These are phyloP conservation scores for Irpex sp. DNA, from an alignment of 1,284 basidiomycete species.

Conservation along the genomic window DNA sequence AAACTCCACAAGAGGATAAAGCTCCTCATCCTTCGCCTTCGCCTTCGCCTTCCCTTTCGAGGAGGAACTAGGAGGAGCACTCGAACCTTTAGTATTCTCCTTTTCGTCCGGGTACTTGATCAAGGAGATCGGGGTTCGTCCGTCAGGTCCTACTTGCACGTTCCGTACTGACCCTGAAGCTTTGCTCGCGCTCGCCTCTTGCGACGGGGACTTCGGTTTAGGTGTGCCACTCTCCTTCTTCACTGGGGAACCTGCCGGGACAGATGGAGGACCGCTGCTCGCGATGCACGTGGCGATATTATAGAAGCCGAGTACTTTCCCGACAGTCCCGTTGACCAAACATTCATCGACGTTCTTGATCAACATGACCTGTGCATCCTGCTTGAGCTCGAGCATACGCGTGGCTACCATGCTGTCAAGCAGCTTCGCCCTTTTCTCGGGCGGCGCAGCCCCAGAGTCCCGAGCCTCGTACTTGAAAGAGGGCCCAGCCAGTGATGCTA, in stretches of 20 bases:
- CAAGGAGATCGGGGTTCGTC: slow-evolving; percentile 24
- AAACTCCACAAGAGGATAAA: slow-evolving; percentile 80
- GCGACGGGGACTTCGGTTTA: slow-evolving; percentile 20
- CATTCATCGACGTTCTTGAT: slow-evolving; percentile 56
- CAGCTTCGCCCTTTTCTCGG: slow-evolving; percentile 30
- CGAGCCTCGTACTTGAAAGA: slow-evolving; percentile 32
- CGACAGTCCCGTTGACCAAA: slow-evolving; percentile 35
- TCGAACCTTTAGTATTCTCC: slow-evolving; percentile 20
- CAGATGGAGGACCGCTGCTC: slow-evolving; percentile 10
- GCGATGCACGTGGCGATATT: slow-evolving; percentile 19
- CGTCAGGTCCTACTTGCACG: slow-evolving; percentile 32
- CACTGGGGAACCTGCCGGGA: background rate
- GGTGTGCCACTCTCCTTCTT: slow-evolving; percentile 7
- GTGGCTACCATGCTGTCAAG: slow-evolving; percentile 34
- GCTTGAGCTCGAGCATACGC: slow-evolving; percentile 33
- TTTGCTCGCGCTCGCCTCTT: slow-evolving; percentile 12
- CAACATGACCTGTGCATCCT: slow-evolving; percentile 70
- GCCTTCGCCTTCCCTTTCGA: slow-evolving; percentile 29
- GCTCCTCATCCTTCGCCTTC: slow-evolving; percentile 33
- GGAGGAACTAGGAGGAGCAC: slow-evolving; percentile 15
- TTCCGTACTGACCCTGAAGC: slow-evolving; percentile 28
- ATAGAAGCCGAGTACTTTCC: slow-evolving; percentile 32
- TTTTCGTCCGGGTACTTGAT: slow-evolving; percentile 23
- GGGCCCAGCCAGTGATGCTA: slow-evolving; percentile 21
- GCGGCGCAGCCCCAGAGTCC: slow-evolving; percentile 44